These are phyloP conservation scores for Exidia glandulosa DNA, from an alignment of 768 basidiomycete genomes.

Conservation along the genomic window DNA sequence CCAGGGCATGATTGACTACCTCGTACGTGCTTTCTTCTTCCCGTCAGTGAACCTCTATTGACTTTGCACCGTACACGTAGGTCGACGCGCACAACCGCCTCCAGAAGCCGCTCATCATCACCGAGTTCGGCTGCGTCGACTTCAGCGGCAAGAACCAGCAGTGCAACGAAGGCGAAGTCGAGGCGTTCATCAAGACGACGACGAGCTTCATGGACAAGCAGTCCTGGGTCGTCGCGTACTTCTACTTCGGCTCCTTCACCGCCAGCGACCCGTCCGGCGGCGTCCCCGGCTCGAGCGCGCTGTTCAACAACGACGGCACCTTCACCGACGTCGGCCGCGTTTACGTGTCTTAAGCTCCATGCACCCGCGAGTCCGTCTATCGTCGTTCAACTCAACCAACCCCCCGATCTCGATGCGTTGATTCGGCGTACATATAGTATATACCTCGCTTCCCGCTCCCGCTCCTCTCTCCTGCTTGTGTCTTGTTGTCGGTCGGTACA, in stretches of 20 bases:
- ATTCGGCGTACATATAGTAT: too few species aligned
- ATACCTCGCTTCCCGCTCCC: too few species aligned
- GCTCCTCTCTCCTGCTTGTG: too few species aligned
- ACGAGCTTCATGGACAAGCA: not conserved
- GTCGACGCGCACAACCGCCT: not conserved
- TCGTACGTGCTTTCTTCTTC: not conserved
- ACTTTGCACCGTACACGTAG: not conserved
- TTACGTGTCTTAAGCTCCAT: not conserved
- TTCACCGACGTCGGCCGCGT: not conserved
- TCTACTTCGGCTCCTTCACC: not conserved
- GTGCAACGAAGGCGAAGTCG: not conserved
- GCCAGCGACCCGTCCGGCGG: not conserved
- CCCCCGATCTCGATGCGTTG: too few species aligned
- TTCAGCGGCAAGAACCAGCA: not conserved
- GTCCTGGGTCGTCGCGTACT: not conserved
- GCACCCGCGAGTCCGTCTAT: too few species aligned
- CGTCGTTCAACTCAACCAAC: too few species aligned
- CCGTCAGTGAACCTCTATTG: not conserved
- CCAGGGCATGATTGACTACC: not conserved
- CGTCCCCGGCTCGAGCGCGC: not conserved
- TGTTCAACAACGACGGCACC: not conserved
- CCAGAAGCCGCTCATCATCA: not conserved
- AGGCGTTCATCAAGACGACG: not conserved
- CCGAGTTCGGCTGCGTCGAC: conserved; percentile 1
- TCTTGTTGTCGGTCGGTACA: too few species aligned